Base-by-base conservation (phyloP, 2,329 filamentous ascomycete species). In the Gremmenia infestans region DNA sequence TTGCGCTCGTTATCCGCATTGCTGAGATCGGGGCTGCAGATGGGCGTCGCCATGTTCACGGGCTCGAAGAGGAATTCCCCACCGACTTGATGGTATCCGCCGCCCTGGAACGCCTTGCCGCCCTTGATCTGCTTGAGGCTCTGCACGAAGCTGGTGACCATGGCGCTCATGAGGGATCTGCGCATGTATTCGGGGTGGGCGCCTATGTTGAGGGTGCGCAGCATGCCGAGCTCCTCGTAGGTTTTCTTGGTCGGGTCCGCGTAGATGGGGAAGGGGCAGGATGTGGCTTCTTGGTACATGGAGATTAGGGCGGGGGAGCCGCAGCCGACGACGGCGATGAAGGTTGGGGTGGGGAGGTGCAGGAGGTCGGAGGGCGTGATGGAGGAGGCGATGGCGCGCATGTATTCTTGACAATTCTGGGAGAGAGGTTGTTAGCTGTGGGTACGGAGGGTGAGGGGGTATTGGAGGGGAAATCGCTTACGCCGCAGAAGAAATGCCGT, bases 201-300 rank as follows among this genome's bases (percentile, higher is more conserved):
- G 36, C 81, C 81, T 0, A 80, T 63, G 3, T 71, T 72, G 28
- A 77, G 67, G 3, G 78, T 80, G 22, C 72, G 73, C 3, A 72
- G 71, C 80, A 85, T 81, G 36, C 76, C 77, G 0, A 86, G 72
- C 9, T 72, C 63, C n/a, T 76, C 69, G 68, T 84, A 82, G 2
- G 85, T 70, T 48, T 75, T 74, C 53, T 74, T 73, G 0, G 75
- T 76, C 0, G 81, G 81, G 58, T 85, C 81, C 11, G 80, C 75
- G 70, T 81, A 85, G 56, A 84, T 76, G 8, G 78, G 77, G 66
- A 79, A 85, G 1, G 75, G 72, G 57, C 79, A 82, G 8, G 58
- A 58, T 0, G 80, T 82, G 35, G 73, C 68, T 32, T 70, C 61
- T 9, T 66, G 68, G 65, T 84, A 84, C 68, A 76, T 76, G 32